Evolutionary conservation across 2,329 filamentous ascomycete genomes (phyloP), one percentile per base, ranked within the genome.

Genomic region (Apiospora aurea): DNA sequence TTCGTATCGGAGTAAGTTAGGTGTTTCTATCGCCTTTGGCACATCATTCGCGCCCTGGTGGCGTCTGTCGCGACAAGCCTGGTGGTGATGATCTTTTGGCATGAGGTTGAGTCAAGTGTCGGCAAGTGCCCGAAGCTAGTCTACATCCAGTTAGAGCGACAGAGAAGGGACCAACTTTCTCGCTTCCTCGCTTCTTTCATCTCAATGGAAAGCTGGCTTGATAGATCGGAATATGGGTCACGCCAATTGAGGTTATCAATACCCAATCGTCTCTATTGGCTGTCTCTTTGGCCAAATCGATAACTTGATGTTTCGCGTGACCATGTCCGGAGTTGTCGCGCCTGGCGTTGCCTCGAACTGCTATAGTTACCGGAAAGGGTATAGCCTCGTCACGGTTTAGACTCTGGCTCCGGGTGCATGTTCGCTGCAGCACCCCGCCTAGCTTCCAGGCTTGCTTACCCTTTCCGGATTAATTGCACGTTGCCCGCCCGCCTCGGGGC

Each of bases 111-210:
- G 44, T 18, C 13, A n/a, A 64, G 34, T 14, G 18, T 64, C 57
- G 57, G 57, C 18, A 41, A 64, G 34, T n/a, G 16, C 29, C 34
- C 57, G 34, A 64, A 24, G 57, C 57, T 64, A 64, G n/a, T n/a
- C 18, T 41, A 6, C 10, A 24, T n/a, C 34, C 2, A 64, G 57
- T 24, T 24, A 24, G 21, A 14, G 0, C 10, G 1, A 34, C 26
- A 38, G 6, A 10, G 21, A 2, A 5, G 29, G 10, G 26, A 34
- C 7, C 46, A 47, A 47, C 16, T 47, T 43, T 14, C 51, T 29
- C 26, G 14, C 51, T 2, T 57, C 5, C 34, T 57, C 26, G 51
- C 51, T 18, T 53, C 24, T 53, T 53, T 6, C 13, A 29, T 26
- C 24, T 16, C 18, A 29, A 14, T 18, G 26, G 51, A 57, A 24